A percentile compares a stretch with the other conserved stretches of the same genome.
Evolutionary conservation across 1,139 yeast genomes (phyloP).

Genomic region (Yamadazyma jaroonii): DNA sequence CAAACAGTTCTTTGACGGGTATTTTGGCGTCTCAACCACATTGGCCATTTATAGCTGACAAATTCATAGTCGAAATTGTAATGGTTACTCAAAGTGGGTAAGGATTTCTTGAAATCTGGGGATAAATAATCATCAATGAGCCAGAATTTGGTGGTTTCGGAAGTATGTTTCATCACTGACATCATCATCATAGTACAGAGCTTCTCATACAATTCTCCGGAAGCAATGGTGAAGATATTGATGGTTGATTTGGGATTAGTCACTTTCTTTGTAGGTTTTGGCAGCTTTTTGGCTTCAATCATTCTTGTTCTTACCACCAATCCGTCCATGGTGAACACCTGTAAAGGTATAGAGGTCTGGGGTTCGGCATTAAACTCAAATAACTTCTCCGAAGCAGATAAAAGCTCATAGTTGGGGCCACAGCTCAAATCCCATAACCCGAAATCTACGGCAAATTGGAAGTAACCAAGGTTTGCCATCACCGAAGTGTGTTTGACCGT

Average conservation of each 20-base stretch:
- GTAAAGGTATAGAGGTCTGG: conserved; percentile 17
- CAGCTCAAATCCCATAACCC: conserved; percentile 55
- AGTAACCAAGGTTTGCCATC: conserved; percentile 74
- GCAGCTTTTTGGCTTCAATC: conserved; percentile 1
- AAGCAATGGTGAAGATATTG: conserved; percentile 80
- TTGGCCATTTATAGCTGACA: conserved; percentile 87
- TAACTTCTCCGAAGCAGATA: conserved; percentile 30
- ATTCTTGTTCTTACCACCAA: conserved; percentile 39
- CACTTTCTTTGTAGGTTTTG: neutral
- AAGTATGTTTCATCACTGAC: conserved; percentile 69
- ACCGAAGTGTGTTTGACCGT: conserved; percentile 51
- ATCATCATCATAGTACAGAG: conserved; percentile 74
- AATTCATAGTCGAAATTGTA: conserved; percentile 66
- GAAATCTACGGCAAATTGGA: conserved; percentile 68
- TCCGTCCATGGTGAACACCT: conserved; percentile 46
- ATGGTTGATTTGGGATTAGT: conserved; percentile 59
- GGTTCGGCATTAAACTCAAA: conserved; percentile 24
- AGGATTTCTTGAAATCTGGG: conserved; percentile 56
- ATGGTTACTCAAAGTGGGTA: conserved; percentile 61
- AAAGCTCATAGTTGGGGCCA: conserved; percentile 35
- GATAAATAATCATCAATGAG: conserved; percentile 77
- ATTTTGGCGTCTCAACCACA: conserved; percentile 76
- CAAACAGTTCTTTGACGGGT: conserved; percentile 78
- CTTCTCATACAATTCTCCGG: conserved; percentile 76
- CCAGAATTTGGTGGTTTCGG: conserved; percentile 78